Evolutionary conservation across 768 basidiomycete genomes (phyloP).

Genomic region (Cubamyces sp.): DNA sequence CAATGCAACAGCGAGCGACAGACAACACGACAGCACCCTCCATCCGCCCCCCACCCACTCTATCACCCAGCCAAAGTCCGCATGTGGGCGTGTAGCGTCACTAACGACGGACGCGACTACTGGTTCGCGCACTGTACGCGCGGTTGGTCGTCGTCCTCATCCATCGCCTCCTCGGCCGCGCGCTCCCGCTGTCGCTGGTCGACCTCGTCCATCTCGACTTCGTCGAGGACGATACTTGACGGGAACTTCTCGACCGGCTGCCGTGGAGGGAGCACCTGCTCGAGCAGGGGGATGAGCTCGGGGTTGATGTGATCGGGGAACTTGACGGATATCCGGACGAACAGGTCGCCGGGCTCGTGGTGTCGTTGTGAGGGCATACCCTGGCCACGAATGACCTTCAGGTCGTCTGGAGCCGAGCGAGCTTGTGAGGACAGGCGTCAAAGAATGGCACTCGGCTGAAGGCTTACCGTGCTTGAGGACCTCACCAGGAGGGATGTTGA

Average conservation of each 20-base stretch:
- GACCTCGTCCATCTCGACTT: conserved; percentile 80
- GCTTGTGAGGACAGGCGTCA: conserved; percentile 1
- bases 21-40: conserved; percentile 12
- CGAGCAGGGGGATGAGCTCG: conserved; percentile 69
- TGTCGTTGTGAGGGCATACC: conserved; percentile 99
- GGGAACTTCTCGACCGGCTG: conserved; percentile 64
- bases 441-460: background rate
- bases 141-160: conserved; percentile 84
- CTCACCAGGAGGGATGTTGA: conserved; percentile 87
- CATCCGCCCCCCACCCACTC: conserved; percentile 8
- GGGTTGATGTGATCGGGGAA: conserved; percentile 87
- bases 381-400: conserved; percentile 92
- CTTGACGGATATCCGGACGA: conserved; percentile 80
- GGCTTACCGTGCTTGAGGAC: conserved; percentile 88
- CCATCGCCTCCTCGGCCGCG: conserved; percentile 82
- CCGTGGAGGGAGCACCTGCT: conserved; percentile 84
- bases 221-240: conserved; percentile 76
- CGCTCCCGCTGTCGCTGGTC: conserved; percentile 65
- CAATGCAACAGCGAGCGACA: conserved; percentile 24
- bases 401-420: conserved; percentile 56
- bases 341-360: conserved; percentile 95
- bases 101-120: conserved; percentile 39
- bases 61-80: conserved; percentile 6
- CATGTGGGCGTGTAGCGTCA: background rate
- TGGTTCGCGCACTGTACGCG: conserved; percentile 97